Conservation (phyloP, 805 yeast genomes). For the Pichia californica region DNA sequence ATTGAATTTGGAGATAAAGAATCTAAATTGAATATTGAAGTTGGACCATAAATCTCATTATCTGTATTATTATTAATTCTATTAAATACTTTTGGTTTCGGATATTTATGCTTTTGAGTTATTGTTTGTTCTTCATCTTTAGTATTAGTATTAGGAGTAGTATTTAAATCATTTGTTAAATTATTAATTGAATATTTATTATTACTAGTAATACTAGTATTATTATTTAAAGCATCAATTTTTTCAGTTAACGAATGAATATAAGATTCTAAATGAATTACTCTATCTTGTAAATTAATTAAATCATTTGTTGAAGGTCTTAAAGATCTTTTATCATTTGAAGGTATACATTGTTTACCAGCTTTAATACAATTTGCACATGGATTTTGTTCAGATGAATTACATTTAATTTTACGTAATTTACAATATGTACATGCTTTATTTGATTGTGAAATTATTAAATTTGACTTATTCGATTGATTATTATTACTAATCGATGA, state of each 20-base stretch:
- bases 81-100: conserved; percentile 17
- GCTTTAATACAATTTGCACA: conserved; percentile 17
- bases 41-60: conserved; percentile 18
- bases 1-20: not conserved
- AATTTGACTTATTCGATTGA: too few species aligned
- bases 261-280: conserved; percentile 4
- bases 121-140: not conserved
- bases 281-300: conserved; percentile 5
- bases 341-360: conserved; percentile 10
- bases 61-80: conserved; percentile 12
- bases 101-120: too few species aligned
- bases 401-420: conserved; percentile 18
- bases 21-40: conserved; percentile 26
- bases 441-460: not conserved
- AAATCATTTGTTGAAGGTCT: conserved; percentile 15
- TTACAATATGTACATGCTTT: conserved; percentile 20
- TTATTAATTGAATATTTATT: not conserved
- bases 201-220: not conserved
- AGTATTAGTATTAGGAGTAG: not conserved
- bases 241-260: not conserved
- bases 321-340: conserved; percentile 15
- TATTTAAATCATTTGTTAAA: not conserved
- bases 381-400: conserved; percentile 11
- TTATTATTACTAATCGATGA: too few species aligned
- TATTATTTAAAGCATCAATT: too few species aligned